These are phyloP conservation scores for Isabelozyma rhagii DNA, from an alignment of 805 yeast species.

Conservation along the genomic window DNA sequence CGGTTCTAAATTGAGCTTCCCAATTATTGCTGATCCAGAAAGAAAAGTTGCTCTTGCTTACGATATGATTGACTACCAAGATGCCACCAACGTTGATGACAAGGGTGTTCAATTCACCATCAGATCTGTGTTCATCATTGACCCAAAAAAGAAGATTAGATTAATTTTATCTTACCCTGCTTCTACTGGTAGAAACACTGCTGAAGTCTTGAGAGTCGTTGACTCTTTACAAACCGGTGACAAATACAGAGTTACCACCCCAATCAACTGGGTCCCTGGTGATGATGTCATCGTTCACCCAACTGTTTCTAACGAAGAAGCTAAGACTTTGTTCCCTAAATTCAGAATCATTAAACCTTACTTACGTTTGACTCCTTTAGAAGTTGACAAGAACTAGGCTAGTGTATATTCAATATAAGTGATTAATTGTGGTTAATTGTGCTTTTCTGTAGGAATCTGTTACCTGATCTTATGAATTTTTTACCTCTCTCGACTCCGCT, in stretches of 20 bases:
- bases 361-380: conserved; percentile 63
- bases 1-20: conserved; percentile 76
- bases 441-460: too few species aligned
- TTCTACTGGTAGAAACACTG: conserved; percentile 89
- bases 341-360: conserved; percentile 87
- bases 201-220: conserved; percentile 86
- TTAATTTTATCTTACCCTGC: conserved; percentile 88
- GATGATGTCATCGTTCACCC: conserved; percentile 93
- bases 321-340: conserved; percentile 76
- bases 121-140: conserved; percentile 89
- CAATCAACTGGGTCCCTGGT: conserved; percentile 88
- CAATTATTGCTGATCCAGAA: conserved; percentile 84
- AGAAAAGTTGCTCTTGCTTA: conserved; percentile 73
- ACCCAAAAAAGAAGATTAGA: conserved; percentile 86
- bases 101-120: conserved; percentile 80
- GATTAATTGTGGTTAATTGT: background rate
- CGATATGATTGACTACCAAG: conserved; percentile 72
- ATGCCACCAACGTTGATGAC: conserved; percentile 62
- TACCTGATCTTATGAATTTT: too few species aligned
- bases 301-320: conserved; percentile 61
- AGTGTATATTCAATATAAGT: background rate
- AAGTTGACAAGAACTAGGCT: conserved; percentile 18
- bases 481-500: background rate
- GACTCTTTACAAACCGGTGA: conserved; percentile 88
- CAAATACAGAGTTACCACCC: conserved; percentile 80